Evolutionary conservation across 225 moss, liverwort and hornwort species (phyloP).

Genomic region (Ulota crispa): DNA sequence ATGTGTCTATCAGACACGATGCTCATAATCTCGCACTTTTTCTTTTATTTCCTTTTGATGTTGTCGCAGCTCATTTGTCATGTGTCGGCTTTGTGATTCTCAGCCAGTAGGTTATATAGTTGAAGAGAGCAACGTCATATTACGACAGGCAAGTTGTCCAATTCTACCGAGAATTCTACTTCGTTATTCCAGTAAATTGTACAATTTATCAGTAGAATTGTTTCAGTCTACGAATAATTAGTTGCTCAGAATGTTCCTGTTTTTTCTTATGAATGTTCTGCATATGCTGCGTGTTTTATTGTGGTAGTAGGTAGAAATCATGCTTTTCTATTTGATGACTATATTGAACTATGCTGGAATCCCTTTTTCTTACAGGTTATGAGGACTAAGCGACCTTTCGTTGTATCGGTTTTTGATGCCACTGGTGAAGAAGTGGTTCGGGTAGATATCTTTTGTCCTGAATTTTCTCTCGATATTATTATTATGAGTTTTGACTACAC

Average conservation of each 20-base stretch:
- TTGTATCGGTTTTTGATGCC: conserved; percentile 69
- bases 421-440: conserved; percentile 70
- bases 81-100: conserved; percentile 52
- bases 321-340: not conserved
- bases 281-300: not conserved
- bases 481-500: not conserved
- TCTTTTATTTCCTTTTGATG: conserved; percentile 2
- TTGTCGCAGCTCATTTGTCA: conserved; percentile 50
- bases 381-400: conserved; percentile 68
- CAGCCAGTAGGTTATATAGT: conserved; percentile 94
- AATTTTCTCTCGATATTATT: not conserved
- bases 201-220: not conserved
- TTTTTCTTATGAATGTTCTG: not conserved
- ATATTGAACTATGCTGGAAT: not conserved
- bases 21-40: not conserved
- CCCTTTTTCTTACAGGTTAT: conserved; percentile 44
- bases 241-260: not conserved
- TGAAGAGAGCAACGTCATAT: conserved; percentile 82
- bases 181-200: not conserved
- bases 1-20: not conserved
- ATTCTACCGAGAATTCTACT: conserved; percentile 4
- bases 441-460: conserved; percentile 37
- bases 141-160: conserved; percentile 65
- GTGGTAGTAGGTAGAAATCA: not conserved
- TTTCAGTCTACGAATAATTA: not conserved